Evolutionary conservation across 192 early-diverging fungal species (phyloP).

Genomic region (Allomyces macrogynus): DNA sequence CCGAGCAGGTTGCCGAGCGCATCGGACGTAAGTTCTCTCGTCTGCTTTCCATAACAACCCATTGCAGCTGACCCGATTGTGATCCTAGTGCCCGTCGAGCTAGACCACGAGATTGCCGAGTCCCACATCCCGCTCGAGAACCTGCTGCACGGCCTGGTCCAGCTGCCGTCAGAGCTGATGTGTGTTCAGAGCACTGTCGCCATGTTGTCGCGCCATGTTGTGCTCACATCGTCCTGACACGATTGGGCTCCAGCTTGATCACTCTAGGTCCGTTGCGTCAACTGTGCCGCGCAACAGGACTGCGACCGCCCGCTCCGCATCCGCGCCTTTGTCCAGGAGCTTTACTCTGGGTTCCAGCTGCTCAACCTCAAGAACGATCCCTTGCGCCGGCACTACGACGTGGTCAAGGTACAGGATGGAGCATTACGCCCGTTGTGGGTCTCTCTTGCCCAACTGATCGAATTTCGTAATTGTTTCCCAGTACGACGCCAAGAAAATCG

Average conservation of each 20-base stretch:
- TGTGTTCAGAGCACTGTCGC: neutral
- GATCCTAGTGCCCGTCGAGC: too few species aligned
- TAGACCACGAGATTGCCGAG: conserved; percentile 3
- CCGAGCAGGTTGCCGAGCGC: neutral
- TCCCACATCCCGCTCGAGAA: conserved; percentile 45
- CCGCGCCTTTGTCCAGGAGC: conserved; percentile 43
- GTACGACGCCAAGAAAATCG: conserved; percentile 70
- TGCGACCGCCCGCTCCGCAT: conserved; percentile 46
- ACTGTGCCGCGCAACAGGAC: conserved; percentile 50
- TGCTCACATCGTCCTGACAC: neutral
- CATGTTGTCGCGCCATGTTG: neutral
- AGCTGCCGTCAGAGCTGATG: conserved; percentile 33
- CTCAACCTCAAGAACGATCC: conserved; percentile 69
- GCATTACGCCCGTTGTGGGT: neutral
- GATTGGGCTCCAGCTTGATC: neutral
- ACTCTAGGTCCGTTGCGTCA: conserved; percentile 41
- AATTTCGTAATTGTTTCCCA: neutral
- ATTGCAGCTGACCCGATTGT: conserved; percentile 12
- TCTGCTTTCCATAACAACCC: conserved; percentile 3
- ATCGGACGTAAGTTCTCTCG: neutral
- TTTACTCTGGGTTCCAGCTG: conserved; percentile 66
- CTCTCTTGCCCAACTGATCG: too few species aligned
- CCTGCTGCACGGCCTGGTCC: conserved; percentile 30
- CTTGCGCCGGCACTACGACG: conserved; percentile 55
- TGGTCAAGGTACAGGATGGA: conserved; percentile 29